Percentiles rank a stretch among this genome's conserved stretches.
These are phyloP conservation scores for Candida khao-thaluensis DNA, from an alignment of 805 yeast species.

Conservation along the genomic window DNA sequence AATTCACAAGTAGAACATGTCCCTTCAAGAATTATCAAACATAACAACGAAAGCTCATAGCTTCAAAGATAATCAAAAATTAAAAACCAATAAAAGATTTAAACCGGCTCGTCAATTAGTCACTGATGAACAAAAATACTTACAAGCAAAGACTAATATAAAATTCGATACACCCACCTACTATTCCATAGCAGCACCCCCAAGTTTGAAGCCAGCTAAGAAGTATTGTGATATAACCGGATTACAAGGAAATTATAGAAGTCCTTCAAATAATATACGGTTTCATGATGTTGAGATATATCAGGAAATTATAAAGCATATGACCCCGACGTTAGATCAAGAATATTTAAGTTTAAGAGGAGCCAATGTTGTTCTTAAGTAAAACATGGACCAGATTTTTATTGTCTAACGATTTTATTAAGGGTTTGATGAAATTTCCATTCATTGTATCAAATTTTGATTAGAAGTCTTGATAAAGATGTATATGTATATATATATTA, in stretches of 20 bases:
- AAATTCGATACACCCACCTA: slow-evolving; percentile 61
- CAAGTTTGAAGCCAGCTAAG: slow-evolving; percentile 75
- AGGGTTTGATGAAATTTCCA: no score
- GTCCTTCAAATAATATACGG: slow-evolving; percentile 72
- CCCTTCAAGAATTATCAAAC: slow-evolving; percentile 5
- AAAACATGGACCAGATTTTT: not conserved
- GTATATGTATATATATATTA: not conserved
- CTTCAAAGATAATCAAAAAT: slow-evolving; percentile 57
- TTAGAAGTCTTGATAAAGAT: no score
- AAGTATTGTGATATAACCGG: slow-evolving; percentile 95
- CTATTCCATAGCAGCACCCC: slow-evolving; percentile 77
- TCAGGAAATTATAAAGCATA: slow-evolving; percentile 63
- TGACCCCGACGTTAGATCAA: slow-evolving; percentile 92
- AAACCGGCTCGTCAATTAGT: slow-evolving; percentile 73
- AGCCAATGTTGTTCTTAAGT: slow-evolving; percentile 80
- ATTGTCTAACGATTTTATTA: not conserved
- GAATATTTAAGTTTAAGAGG: slow-evolving; percentile 84
- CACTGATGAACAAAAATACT: slow-evolving; percentile 74
- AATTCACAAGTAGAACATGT: not conserved
- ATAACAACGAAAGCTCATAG: slow-evolving; percentile 41
- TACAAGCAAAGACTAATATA: slow-evolving; percentile 39
- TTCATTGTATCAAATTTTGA: no score
- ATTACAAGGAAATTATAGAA: slow-evolving; percentile 69
- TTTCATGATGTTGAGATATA: slow-evolving; percentile 83
- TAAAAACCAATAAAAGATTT: slow-evolving; percentile 55